Percentiles rank a stretch among this genome's conserved stretches.
These are phyloP conservation scores for Mycena amicta DNA, from an alignment of 768 basidiomycete genomes.

Conservation along the genomic window DNA sequence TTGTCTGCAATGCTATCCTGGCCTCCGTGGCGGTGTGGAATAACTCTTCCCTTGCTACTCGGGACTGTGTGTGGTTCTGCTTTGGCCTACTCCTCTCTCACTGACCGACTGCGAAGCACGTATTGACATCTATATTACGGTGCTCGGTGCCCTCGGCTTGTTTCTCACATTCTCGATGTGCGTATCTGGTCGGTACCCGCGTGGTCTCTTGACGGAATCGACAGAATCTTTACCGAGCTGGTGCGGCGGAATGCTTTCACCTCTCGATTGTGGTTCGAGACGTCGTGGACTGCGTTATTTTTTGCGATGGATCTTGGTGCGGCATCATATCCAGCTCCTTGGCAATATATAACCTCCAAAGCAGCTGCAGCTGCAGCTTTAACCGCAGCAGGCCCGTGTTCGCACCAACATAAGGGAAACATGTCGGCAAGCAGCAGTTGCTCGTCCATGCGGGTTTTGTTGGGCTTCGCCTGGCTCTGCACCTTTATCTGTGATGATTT, in stretches of 20 bases:
- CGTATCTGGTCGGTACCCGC: constrained; percentile 26
- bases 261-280: constrained; percentile 74
- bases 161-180: constrained; percentile 61
- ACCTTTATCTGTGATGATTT: constrained; percentile 36
- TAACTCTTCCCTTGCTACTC: too few relatives aligned
- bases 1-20: constrained; percentile 65
- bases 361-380: constrained; percentile 57
- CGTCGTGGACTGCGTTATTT: constrained; percentile 59
- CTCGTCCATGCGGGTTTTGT: constrained; percentile 54
- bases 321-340: background rate
- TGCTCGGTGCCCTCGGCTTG: constrained; percentile 61
- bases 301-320: constrained; percentile 63
- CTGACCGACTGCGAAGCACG: constrained; percentile 34
- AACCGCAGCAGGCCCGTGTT: constrained; percentile 38
- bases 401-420: constrained; percentile 3
- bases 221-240: constrained; percentile 63
- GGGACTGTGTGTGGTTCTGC: too few relatives aligned
- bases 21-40: constrained; percentile 75
- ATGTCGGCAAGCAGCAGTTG: constrained; percentile 37
- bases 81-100: constrained; percentile 1
- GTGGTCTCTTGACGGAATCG: constrained; percentile 7
- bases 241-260: constrained; percentile 51
- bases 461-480: constrained; percentile 63
- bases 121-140: constrained; percentile 62
- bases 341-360: background rate